Evolutionary conservation across 129 eudicot species (phyloP), one percentile per base, ranked within the genome.

Genomic region (Flaveria sonorensis): DNA sequence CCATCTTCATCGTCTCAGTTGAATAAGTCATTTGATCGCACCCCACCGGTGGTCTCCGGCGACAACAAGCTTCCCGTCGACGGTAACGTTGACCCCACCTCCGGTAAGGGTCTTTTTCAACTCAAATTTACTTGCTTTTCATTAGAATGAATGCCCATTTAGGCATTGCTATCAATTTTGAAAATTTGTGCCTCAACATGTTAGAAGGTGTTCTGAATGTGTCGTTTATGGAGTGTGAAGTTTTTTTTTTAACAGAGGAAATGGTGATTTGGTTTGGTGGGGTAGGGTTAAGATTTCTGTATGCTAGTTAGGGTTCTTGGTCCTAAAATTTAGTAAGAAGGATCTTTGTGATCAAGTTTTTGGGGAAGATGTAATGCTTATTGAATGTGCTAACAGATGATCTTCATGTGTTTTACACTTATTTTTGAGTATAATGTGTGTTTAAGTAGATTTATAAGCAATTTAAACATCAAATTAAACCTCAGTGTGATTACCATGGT

Each of bases 11-110:
- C 91, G 24, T 52, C 83, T 68, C 87, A 80, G 80, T 70, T 85
- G n/a, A 87, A 83, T 48, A 89, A 89, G 32, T 50, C 87, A 42
- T 59, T 85, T 53, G 92, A 84, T 7, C 83, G 61, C 7, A 57
- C 20, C 77, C 88, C 87, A 10, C 86, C 92, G 32, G 76, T 61
- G 19, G 74, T 45, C 28, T 75, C 90, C 32, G 43, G 47, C 13
- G 84, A 79, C 39, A 53, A 47, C n/a, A 78, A 82, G 57, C 74
- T 75, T 23, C 40, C 85, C 71, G 21, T 15, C 14, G 76, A 56
- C 36, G 40, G 19, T 79, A 80, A 40, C 43, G 76, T 55, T 28
- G 81, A 45, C 50, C 66, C 85, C 28, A 79, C 36, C 53, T 39
- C 81, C 42, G 83, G 88, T 89, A 60, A 81, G 63, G 79, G 51